Percentiles rank a stretch among this genome's conserved stretches.
These are phyloP conservation scores for Fusarium neocosmosporiellum DNA, from an alignment of 2,329 filamentous ascomycete genomes.

Conservation along the genomic window DNA sequence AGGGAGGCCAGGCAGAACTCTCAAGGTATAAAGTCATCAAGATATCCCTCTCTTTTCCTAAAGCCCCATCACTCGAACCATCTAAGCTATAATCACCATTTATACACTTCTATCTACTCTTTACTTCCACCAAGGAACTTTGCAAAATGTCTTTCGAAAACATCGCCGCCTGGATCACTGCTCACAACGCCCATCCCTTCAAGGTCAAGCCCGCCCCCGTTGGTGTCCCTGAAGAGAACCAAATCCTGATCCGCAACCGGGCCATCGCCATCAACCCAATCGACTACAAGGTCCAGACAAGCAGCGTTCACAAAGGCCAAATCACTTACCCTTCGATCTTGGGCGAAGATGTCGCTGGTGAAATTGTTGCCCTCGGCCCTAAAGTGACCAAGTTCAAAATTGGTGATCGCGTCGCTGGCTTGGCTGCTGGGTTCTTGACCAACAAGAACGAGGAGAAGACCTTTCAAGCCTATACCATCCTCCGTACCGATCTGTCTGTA, in stretches of 20 bases:
- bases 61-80: background rate
- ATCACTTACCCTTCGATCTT: conserved; percentile 36
- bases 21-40: background rate
- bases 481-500: conserved; percentile 21
- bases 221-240: background rate
- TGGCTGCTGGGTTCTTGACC: conserved; percentile 46
- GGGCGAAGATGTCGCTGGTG: conserved; percentile 48
- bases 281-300: conserved; percentile 40
- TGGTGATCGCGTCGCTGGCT: conserved; percentile 37
- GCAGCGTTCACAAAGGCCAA: conserved; percentile 1
- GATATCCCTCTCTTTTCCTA: background rate
- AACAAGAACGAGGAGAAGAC: conserved; percentile 38
- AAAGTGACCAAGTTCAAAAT: conserved; percentile 33
- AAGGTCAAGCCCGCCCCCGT: conserved; percentile 28
- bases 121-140: background rate
- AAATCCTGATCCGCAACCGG: conserved; percentile 44
- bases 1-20: fast-evolving
- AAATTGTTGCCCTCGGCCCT: conserved; percentile 46
- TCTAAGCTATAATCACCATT: background rate
- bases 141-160: conserved; percentile 24
- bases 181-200: conserved; percentile 26
- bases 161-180: conserved; percentile 17
- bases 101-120: background rate
- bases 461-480: conserved; percentile 29
- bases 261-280: conserved; percentile 49